Evolutionary conservation across 208 protist genomes (phyloP).

Genomic region (Vickermania ingenoplastis): DNA sequence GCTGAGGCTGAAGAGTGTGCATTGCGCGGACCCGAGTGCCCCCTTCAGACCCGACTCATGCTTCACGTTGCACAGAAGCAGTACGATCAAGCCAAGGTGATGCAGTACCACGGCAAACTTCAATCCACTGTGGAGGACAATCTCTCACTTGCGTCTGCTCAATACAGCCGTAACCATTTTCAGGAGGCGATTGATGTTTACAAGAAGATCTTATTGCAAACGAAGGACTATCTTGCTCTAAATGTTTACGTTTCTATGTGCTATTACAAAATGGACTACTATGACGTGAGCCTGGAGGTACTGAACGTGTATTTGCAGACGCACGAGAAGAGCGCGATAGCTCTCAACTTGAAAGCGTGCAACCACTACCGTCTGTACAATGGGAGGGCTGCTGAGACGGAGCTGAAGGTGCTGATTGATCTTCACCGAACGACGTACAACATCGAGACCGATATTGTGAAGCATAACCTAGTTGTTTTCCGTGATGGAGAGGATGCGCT

Average conservation of each 20-base stretch:
- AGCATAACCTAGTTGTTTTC: constrained; percentile 97
- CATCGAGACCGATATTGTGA: constrained; percentile 89
- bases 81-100: constrained; percentile 89
- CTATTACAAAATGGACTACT: constrained; percentile 98
- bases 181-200: constrained; percentile 96
- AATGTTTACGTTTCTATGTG: constrained; percentile 97
- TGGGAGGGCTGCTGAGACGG: constrained; percentile 86
- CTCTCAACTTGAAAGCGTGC: constrained; percentile 97
- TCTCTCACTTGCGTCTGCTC: constrained; percentile 90
- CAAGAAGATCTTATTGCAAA: constrained; percentile 93
- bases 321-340: constrained; percentile 88
- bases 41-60: constrained; percentile 90
- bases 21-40: constrained; percentile 57
- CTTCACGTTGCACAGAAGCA: constrained; percentile 92
- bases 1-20: constrained; percentile 87
- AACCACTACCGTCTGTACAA: constrained; percentile 94
- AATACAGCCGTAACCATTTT: constrained; percentile 93
- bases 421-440: constrained; percentile 84
- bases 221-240: constrained; percentile 88
- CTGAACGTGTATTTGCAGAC: constrained; percentile 87
- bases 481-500: constrained; percentile 93
- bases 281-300: constrained; percentile 91
- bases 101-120: constrained; percentile 89
- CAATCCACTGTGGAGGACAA: constrained; percentile 87
- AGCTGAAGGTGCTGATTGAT: constrained; percentile 89